These are phyloP conservation scores for Pseudotulostoma volvatum DNA, from an alignment of 495 filamentous ascomycete genomes.

Conservation along the genomic window DNA sequence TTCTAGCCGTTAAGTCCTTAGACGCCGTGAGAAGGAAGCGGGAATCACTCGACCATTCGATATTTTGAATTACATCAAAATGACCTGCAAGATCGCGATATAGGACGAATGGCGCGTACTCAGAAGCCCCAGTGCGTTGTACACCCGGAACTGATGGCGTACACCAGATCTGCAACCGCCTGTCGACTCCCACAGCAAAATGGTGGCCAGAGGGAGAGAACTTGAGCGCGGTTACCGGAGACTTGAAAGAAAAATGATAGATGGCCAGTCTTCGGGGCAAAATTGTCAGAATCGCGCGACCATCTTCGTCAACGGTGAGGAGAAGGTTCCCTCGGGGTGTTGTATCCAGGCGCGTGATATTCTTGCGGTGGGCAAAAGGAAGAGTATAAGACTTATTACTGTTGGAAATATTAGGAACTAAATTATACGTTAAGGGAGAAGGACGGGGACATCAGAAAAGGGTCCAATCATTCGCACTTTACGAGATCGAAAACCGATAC, in stretches of 20 bases:
- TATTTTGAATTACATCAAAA: slow-evolving; percentile 66
- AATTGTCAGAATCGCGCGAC: slow-evolving; percentile 80
- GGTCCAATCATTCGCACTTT: slow-evolving; percentile 66
- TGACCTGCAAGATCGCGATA: slow-evolving; percentile 77
- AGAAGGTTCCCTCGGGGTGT: slow-evolving; percentile 81
- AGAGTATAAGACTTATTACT: slow-evolving; percentile 95
- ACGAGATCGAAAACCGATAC: slow-evolving; percentile 92
- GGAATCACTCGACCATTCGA: slow-evolving; percentile 92
- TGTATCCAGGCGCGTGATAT: slow-evolving; percentile 74
- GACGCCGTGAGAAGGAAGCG: slow-evolving; percentile 83
- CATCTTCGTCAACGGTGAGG: slow-evolving; percentile 86
- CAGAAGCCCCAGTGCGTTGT: slow-evolving; percentile 61
- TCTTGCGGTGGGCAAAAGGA: slow-evolving; percentile 83
- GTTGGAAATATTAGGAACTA: slow-evolving; percentile 1
- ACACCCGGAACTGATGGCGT: slow-evolving; percentile 75
- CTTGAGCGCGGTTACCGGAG: slow-evolving; percentile 62
- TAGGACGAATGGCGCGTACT: slow-evolving; percentile 86
- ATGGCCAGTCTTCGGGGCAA: slow-evolving; percentile 69
- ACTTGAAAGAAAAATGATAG: slow-evolving; percentile 87
- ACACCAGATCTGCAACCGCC: slow-evolving; percentile 86
- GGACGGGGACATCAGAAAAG: too few relatives aligned
- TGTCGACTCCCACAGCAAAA: slow-evolving; percentile 72
- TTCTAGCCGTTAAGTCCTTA: slow-evolving; percentile 78
- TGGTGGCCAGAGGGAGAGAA: slow-evolving; percentile 85
- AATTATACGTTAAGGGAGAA: slow-evolving; percentile 1